Base-by-base conservation (phyloP, 345 rosid species). In the Euclidium syriacum region DNA sequence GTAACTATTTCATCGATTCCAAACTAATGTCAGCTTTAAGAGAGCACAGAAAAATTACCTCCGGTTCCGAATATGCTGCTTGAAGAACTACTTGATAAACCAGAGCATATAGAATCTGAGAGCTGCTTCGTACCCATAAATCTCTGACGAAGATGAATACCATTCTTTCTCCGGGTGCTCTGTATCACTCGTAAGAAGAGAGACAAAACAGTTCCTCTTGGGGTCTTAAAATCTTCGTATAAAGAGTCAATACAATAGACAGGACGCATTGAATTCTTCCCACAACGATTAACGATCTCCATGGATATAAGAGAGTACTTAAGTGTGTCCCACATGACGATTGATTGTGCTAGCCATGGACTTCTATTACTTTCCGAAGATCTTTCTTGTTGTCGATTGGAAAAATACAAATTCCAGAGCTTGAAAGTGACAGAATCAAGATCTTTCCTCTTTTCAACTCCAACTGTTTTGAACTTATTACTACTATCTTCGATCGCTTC, bases 301-400 rank as follows among this genome's bases (percentile, higher is more conserved):
- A 83, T 81, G 15, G 96, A 85, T 55, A 80, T 76, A 43, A 94
- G 85, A 38, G 99, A 83, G 74, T 84, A 87, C 74, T 80, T 83
- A n/a, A 94, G 95, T 42, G 87, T 81, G 75, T 94, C 96, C 99
- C 99, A 94, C 82, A 90, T 79, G 47, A 87, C 68, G 67, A 84
- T 65, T 48, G 86, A 77, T 48, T 72, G 79, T 57, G 79, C 76
- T 39, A 74, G 55, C 78, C 82, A 77, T 1, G 74, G 53, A 54
- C 78, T n/a, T n/a, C n/a, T n/a, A n/a, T n/a, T n/a, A n/a, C n/a
- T 72, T 75, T 66, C 77, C 12, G 52, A 66, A 59, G 65, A 39
- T 49, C 66, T 77, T 46, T 87, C 83, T 57, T 52, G 76, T 57
- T 52, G 76, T 43, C 56, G 69, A 25, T 60, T 68, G 17, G 80